Percentiles rank a stretch among this genome's conserved stretches.
phyloP scores from a whole-genome alignment of 345 rosid species.

The Chamaenerion angustifolium region DNA sequence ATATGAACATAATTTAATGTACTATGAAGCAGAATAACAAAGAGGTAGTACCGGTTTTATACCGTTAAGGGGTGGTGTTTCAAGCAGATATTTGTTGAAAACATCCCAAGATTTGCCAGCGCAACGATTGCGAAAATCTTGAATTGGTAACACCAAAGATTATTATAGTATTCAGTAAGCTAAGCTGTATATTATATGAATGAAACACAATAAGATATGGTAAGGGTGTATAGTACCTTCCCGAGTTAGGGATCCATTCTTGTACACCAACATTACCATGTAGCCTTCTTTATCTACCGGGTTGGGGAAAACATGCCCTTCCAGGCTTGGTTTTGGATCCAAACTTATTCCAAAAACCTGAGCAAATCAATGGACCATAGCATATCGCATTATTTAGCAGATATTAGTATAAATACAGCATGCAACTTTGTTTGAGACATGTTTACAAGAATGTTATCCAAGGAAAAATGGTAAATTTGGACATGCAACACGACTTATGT shows the following conservation, averaged over 20 bases:
- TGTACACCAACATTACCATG: constrained; percentile 84
- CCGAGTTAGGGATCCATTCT: constrained; percentile 82
- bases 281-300: constrained; percentile 85
- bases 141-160: neutral
- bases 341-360: constrained; percentile 82
- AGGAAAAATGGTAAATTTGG: neutral
- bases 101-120: constrained; percentile 77
- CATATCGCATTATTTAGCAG: neutral
- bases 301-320: constrained; percentile 83
- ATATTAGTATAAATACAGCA: neutral
- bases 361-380: neutral
- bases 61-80: constrained; percentile 79
- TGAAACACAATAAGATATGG: no score
- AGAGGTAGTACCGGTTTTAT: constrained; percentile 4
- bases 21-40: neutral
- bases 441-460: neutral
- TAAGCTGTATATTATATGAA: no score
- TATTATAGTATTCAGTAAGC: no score
- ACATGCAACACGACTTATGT: neutral
- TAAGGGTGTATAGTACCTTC: constrained; percentile 41
- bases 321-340: constrained; percentile 64
- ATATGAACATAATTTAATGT: constrained; percentile 2
- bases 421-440: neutral
- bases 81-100: constrained; percentile 50
- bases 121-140: constrained; percentile 55